Evolutionary conservation across 371 early-diverging fungal species (phyloP).

Genomic region (Nosema muscidifuracis): DNA sequence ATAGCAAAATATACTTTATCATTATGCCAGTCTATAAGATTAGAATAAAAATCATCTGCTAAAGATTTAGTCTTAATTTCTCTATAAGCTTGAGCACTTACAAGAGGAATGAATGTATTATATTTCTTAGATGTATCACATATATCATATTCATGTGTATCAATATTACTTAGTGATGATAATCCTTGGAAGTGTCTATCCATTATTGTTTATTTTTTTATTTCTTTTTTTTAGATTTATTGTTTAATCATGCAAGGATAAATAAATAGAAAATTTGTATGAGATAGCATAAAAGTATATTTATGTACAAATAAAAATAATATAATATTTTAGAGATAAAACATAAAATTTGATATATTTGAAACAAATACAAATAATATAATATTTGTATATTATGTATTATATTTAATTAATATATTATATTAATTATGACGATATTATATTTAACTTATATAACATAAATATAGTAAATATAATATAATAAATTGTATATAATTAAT

Average conservation of each 20-base stretch:
- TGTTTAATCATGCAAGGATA: neutral
- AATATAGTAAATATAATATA: too few relatives aligned
- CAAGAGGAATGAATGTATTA: neutral
- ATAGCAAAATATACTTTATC: conserved; percentile 56
- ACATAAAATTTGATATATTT: too few relatives aligned
- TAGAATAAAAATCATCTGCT: conserved; percentile 64
- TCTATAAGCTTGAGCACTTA: conserved; percentile 29
- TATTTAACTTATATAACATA: too few relatives aligned
- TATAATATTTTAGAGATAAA: too few relatives aligned
- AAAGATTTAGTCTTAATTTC: conserved; percentile 39
- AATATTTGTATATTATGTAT: too few relatives aligned
- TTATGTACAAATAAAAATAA: too few relatives aligned
- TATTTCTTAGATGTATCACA: neutral
- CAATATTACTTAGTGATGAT: neutral
- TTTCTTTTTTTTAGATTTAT: neutral
- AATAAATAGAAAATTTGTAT: too few relatives aligned
- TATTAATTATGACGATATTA: too few relatives aligned
- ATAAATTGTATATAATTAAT: too few relatives aligned
- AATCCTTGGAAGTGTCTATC: neutral
- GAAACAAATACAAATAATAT: too few relatives aligned
- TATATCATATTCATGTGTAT: neutral
- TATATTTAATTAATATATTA: too few relatives aligned
- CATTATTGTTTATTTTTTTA: neutral
- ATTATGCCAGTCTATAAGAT: conserved; percentile 61
- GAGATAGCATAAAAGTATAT: too few relatives aligned